Conservation (phyloP, 1,284 basidiomycete species). For the Leccinum solheimii region DNA sequence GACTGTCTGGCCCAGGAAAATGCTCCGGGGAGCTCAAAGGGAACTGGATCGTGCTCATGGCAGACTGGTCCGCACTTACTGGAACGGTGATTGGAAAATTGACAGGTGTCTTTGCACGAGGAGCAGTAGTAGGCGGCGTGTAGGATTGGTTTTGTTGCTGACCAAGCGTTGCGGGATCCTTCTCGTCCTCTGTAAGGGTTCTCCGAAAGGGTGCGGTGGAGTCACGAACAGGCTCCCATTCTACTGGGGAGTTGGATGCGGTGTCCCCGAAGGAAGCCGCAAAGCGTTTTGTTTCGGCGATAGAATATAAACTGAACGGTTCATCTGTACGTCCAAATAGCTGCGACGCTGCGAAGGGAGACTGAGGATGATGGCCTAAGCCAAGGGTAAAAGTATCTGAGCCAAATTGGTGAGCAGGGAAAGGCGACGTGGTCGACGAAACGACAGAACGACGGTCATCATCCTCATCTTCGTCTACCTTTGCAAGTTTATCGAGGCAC, state of each 20-base stretch:
- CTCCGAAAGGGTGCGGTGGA: slow-evolving; percentile 82
- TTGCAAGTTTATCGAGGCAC: slow-evolving; percentile 88
- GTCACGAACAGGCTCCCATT: slow-evolving; percentile 54
- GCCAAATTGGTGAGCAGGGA: slow-evolving; percentile 50
- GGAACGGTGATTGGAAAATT: slow-evolving; percentile 56
- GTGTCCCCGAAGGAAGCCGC: slow-evolving; percentile 56
- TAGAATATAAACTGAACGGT: slow-evolving; percentile 75
- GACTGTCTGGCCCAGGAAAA: slow-evolving; percentile 49
- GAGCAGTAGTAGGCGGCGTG: slow-evolving; percentile 40
- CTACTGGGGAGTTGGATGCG: slow-evolving; percentile 49
- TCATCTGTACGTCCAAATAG: slow-evolving; percentile 76
- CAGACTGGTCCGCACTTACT: slow-evolving; percentile 45
- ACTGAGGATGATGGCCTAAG: slow-evolving; percentile 65
- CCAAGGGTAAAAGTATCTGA: slow-evolving; percentile 43
- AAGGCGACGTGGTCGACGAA: slow-evolving; percentile 59
- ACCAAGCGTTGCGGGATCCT: slow-evolving; percentile 49
- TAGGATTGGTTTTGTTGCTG: slow-evolving; percentile 39
- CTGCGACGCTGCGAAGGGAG: slow-evolving; percentile 86
- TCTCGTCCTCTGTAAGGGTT: slow-evolving; percentile 76
- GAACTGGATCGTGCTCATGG: slow-evolving; percentile 52
- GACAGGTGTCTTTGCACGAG: slow-evolving; percentile 52
- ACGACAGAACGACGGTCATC: slow-evolving; percentile 78
- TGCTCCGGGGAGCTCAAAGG: slow-evolving; percentile 75
- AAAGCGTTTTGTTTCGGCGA: slow-evolving; percentile 66
- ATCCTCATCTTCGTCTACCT: slow-evolving; percentile 75